A percentile compares a stretch with the other conserved stretches of the same genome.
These are phyloP conservation scores for Ceratocystis destructans DNA, from an alignment of 2,329 filamentous ascomycete species.

Conservation along the genomic window DNA sequence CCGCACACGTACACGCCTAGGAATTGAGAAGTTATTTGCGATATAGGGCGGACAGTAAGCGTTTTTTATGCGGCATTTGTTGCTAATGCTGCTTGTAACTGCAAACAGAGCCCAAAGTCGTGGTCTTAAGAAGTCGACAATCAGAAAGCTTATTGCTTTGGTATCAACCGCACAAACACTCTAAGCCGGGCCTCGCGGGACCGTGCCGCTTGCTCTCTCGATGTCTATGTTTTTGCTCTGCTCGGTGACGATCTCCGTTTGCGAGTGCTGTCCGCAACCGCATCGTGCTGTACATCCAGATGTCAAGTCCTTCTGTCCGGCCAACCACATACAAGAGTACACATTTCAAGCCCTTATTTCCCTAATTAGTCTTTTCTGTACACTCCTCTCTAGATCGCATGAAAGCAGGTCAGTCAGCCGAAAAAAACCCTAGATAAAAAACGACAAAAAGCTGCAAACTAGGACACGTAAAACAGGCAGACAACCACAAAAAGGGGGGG, in stretches of 20 bases:
- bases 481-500: neutral
- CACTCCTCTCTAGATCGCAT: neutral
- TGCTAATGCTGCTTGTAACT: neutral
- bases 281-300: neutral
- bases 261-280: neutral
- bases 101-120: neutral
- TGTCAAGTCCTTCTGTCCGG: neutral
- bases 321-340: neutral
- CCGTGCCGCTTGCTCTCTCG: neutral
- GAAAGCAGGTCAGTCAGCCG: neutral
- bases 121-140: neutral
- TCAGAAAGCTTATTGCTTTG: too few species aligned
- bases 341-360: neutral
- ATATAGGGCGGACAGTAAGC: too few species aligned
- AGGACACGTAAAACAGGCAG: neutral
- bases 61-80: neutral
- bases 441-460: neutral
- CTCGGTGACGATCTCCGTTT: neutral
- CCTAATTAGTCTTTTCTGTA: neutral
- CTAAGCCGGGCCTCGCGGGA: too few species aligned
- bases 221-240: neutral
- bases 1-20: neutral
- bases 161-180: too few species aligned
- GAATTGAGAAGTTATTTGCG: neutral
- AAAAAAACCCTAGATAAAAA: neutral